phyloP scores from a whole-genome alignment of 768 basidiomycete species.

The Mrakia hoshinonis region DNA sequence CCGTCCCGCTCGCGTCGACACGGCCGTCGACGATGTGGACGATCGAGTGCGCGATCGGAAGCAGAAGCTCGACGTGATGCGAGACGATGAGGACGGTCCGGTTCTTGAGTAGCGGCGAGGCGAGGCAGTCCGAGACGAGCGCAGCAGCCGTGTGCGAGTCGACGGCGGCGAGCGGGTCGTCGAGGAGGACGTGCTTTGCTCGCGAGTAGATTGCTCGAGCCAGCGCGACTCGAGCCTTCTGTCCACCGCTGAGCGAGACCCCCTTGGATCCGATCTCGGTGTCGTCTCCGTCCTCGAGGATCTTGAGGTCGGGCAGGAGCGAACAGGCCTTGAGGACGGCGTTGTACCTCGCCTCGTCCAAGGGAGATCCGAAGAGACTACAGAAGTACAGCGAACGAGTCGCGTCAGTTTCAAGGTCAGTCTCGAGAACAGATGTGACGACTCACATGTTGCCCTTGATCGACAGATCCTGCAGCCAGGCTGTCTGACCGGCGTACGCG shows the following conservation, averaged over 20 bases:
- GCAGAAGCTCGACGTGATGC: slow-evolving; percentile 73
- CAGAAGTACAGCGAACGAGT: background rate
- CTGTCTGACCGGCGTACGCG: slow-evolving; percentile 63
- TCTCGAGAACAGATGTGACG: slow-evolving; percentile 42
- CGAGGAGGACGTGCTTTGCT: slow-evolving; percentile 55
- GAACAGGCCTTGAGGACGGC: slow-evolving; percentile 24
- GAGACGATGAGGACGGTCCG: slow-evolving; percentile 52
- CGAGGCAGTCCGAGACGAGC: slow-evolving; percentile 33
- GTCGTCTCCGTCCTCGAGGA: slow-evolving; percentile 28
- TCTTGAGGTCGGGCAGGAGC: slow-evolving; percentile 16
- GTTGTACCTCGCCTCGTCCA: slow-evolving; percentile 23
- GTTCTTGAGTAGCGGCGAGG: slow-evolving; percentile 37
- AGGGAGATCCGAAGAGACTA: slow-evolving; percentile 25
- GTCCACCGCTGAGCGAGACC: slow-evolving; percentile 44
- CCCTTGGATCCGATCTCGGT: slow-evolving; percentile 32
- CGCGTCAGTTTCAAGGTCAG: background rate
- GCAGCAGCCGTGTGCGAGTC: slow-evolving; percentile 28
- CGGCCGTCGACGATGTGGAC: slow-evolving; percentile 74
- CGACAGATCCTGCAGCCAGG: slow-evolving; percentile 42
- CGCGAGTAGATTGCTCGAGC: slow-evolving; percentile 75
- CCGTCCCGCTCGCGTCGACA: slow-evolving; percentile 63
- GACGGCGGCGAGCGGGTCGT: slow-evolving; percentile 74
- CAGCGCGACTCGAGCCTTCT: slow-evolving; percentile 55
- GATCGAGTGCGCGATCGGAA: slow-evolving; percentile 63
- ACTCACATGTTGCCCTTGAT: slow-evolving; percentile 52